Evolutionary conservation across 1,284 basidiomycete species (phyloP).

Genomic region (Boletus mariae): DNA sequence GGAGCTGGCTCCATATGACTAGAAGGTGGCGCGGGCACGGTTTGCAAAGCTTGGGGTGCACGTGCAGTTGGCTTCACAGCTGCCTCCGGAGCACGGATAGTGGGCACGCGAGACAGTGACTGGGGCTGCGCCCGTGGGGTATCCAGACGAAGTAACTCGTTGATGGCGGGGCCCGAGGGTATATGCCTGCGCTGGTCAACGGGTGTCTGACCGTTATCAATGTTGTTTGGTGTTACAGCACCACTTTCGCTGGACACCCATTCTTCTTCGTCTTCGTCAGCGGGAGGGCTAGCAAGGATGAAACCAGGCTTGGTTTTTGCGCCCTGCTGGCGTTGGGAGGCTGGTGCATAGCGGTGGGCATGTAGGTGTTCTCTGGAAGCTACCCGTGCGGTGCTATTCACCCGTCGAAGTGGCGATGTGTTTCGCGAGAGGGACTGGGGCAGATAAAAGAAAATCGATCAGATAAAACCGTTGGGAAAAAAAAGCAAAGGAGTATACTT

Average conservation of each 20-base stretch:
- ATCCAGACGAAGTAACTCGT: slow-evolving; percentile 28
- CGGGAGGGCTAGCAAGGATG: slow-evolving; percentile 49
- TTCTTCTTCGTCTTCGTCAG: slow-evolving; percentile 62
- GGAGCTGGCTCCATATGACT: slow-evolving; percentile 11
- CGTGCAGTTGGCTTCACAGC: slow-evolving; percentile 25
- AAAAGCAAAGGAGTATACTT: slow-evolving; percentile 34
- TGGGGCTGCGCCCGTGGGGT: slow-evolving; percentile 28
- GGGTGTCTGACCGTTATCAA: slow-evolving; percentile 39
- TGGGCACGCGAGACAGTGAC: slow-evolving; percentile 34
- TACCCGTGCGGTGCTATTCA: slow-evolving; percentile 48
- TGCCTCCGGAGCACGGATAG: slow-evolving; percentile 31
- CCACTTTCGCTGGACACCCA: slow-evolving; percentile 77
- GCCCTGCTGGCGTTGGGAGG: slow-evolving; percentile 32
- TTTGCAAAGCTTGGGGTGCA: slow-evolving; percentile 20
- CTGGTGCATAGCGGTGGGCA: slow-evolving; percentile 34
- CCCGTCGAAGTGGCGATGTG: slow-evolving; percentile 40
- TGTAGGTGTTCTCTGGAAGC: slow-evolving; percentile 48
- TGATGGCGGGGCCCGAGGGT: slow-evolving; percentile 9
- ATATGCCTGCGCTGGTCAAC: slow-evolving; percentile 27
- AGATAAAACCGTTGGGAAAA: slow-evolving; percentile 14
- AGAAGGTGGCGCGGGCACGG: slow-evolving; percentile 12
- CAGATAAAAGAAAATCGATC: slow-evolving; percentile 3
- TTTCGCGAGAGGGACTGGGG: slow-evolving; percentile 34
- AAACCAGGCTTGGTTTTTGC: slow-evolving; percentile 53
- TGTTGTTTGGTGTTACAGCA: slow-evolving; percentile 57